These are phyloP conservation scores for Amaranthus palmeri DNA, from an alignment of 148 eudicot species.

Conservation along the genomic window DNA sequence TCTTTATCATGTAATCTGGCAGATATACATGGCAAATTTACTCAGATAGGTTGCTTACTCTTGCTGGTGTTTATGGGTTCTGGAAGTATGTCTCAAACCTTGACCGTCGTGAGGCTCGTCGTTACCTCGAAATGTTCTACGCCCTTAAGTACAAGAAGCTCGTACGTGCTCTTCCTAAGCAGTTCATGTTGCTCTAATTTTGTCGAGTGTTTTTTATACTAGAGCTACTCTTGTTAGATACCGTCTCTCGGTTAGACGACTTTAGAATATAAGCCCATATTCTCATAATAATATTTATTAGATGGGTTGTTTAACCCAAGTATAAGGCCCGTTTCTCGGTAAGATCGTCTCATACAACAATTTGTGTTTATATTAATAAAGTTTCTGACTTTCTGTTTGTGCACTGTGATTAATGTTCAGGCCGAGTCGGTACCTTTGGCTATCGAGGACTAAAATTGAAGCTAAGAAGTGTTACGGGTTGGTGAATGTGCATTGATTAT, in stretches of 20 bases:
- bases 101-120: slow-evolving; percentile 82
- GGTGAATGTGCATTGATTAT: slow-evolving; percentile 19
- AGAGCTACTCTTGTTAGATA: no score
- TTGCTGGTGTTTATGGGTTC: slow-evolving; percentile 95
- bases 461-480: neutral
- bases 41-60: slow-evolving; percentile 75
- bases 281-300: no score
- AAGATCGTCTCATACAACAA: no score
- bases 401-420: slow-evolving; percentile 29
- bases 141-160: slow-evolving; percentile 86
- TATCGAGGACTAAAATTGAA: slow-evolving; percentile 37
- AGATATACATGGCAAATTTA: slow-evolving; percentile 98
- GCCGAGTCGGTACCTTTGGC: slow-evolving; percentile 89
- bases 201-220: no score
- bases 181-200: neutral
- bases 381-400: neutral
- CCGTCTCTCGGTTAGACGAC: no score
- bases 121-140: slow-evolving; percentile 95
- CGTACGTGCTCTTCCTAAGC: slow-evolving; percentile 36
- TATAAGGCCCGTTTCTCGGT: no score
- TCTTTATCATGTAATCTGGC: neutral
- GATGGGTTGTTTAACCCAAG: no score
- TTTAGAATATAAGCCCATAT: no score
- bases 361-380: neutral
- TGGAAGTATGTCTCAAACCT: slow-evolving; percentile 96